Percentiles rank a stretch among this genome's conserved stretches.
Evolutionary conservation across 2,329 filamentous ascomycete species (phyloP).

Genomic region (Aspergillus felis): DNA sequence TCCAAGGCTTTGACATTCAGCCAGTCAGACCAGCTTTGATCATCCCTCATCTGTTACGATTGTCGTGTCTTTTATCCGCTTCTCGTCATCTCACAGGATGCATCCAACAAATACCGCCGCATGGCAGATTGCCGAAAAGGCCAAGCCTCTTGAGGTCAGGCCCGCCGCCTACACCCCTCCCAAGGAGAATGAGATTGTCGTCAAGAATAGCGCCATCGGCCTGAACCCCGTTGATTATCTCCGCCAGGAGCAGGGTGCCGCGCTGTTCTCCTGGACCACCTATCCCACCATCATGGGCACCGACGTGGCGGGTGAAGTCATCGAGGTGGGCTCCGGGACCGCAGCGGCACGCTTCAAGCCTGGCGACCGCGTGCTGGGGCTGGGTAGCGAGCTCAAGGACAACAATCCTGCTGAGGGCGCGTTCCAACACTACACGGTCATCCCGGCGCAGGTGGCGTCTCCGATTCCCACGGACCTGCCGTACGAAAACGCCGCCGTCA

Average conservation of each 20-base stretch:
- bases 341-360: slow-evolving; percentile 28
- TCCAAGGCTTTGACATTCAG: no score
- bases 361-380: slow-evolving; percentile 43
- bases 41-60: neutral
- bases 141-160: slow-evolving; percentile 29
- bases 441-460: slow-evolving; percentile 10
- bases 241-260: slow-evolving; percentile 26
- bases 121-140: slow-evolving; percentile 31
- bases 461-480: slow-evolving; percentile 12
- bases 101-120: slow-evolving; percentile 29
- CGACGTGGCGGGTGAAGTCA: slow-evolving; percentile 45
- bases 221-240: slow-evolving; percentile 45
- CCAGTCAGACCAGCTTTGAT: neutral
- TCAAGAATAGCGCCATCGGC: slow-evolving; percentile 40
- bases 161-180: slow-evolving; percentile 37
- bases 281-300: slow-evolving; percentile 39
- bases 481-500: slow-evolving; percentile 16
- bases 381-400: slow-evolving; percentile 12
- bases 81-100: neutral
- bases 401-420: slow-evolving; percentile 13
- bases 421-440: slow-evolving; percentile 23
- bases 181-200: slow-evolving; percentile 34
- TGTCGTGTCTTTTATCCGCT: neutral
- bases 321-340: slow-evolving; percentile 30
- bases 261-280: slow-evolving; percentile 24